Evolutionary conservation across 2,329 filamentous ascomycete species (phyloP).

Genomic region (Metarhizium anisopliae): DNA sequence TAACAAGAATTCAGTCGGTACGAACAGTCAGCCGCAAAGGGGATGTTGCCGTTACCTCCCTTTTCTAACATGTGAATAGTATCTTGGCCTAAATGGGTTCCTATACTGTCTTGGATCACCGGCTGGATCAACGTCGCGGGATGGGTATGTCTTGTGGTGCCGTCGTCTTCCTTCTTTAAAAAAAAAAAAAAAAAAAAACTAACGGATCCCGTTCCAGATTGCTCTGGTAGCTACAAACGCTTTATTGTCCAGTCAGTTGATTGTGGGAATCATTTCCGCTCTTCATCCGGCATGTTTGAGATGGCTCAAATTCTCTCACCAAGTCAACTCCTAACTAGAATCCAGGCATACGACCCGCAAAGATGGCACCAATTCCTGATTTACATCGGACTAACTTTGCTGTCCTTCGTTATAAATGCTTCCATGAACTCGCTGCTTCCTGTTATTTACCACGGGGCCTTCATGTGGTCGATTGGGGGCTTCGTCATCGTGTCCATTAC

Average conservation of each 20-base stretch:
- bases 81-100: conserved; percentile 15
- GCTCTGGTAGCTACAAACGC: conserved; percentile 59
- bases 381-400: conserved; percentile 20
- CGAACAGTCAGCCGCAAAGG: not conserved
- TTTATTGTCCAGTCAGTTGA: conserved; percentile 56
- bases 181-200: not conserved
- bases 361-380: conserved; percentile 63
- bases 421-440: conserved; percentile 23
- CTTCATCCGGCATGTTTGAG: conserved; percentile 33
- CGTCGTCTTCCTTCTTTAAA: not conserved
- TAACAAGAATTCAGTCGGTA: not conserved
- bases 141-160: conserved; percentile 32
- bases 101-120: conserved; percentile 21
- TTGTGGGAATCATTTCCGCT: conserved; percentile 55
- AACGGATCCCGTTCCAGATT: conserved; percentile 23
- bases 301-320: not conserved
- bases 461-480: conserved; percentile 60
- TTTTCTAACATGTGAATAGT: conserved; percentile 6
- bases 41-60: not conserved
- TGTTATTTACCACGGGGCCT: conserved; percentile 53
- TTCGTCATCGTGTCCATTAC: conserved; percentile 63
- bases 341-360: conserved; percentile 39
- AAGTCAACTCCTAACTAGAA: not conserved
- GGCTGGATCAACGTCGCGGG: conserved; percentile 60
- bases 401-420: conserved; percentile 20